A percentile compares a stretch with the other conserved stretches of the same genome.
phyloP scores from a whole-genome alignment of 805 yeast species.

The Metschnikowia reukaufii region DNA sequence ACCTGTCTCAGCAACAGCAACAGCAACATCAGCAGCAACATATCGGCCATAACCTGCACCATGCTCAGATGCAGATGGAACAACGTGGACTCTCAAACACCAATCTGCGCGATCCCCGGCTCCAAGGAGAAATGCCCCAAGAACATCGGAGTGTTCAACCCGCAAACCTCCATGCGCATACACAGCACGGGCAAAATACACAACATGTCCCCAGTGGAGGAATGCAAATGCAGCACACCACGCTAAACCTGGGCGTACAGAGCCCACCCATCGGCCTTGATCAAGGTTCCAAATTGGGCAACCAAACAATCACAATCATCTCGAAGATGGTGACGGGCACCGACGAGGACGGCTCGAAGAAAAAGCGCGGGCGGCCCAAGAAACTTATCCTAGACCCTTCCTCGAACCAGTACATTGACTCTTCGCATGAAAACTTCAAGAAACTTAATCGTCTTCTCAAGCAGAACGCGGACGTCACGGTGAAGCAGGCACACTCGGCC shows the following conservation, averaged over 20 bases:
- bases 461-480: constrained; percentile 12
- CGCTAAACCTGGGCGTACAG: not conserved
- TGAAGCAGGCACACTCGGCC: constrained; percentile 6
- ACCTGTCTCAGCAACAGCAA: constrained; percentile 2
- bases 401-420: constrained; percentile 41
- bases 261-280: constrained; percentile 1
- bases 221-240: constrained; percentile 3
- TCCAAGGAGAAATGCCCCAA: constrained; percentile 2
- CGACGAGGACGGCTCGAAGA: constrained; percentile 23
- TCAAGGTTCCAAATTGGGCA: not conserved
- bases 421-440: constrained; percentile 43
- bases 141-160: constrained; percentile 4
- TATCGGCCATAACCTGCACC: constrained; percentile 4
- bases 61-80: constrained; percentile 13
- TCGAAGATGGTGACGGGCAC: constrained; percentile 12
- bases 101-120: constrained; percentile 4
- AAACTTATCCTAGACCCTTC: constrained; percentile 42
- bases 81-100: constrained; percentile 6
- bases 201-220: constrained; percentile 1
- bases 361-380: constrained; percentile 44
- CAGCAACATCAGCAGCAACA: constrained; percentile 9
- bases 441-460: constrained; percentile 34
- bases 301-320: constrained; percentile 3
- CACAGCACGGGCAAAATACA: no score
- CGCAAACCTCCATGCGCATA: no score